Evolutionary conservation across 1,284 basidiomycete species (phyloP), one percentile per base, ranked within the genome.

Genomic region (Polyporus tsugae): DNA sequence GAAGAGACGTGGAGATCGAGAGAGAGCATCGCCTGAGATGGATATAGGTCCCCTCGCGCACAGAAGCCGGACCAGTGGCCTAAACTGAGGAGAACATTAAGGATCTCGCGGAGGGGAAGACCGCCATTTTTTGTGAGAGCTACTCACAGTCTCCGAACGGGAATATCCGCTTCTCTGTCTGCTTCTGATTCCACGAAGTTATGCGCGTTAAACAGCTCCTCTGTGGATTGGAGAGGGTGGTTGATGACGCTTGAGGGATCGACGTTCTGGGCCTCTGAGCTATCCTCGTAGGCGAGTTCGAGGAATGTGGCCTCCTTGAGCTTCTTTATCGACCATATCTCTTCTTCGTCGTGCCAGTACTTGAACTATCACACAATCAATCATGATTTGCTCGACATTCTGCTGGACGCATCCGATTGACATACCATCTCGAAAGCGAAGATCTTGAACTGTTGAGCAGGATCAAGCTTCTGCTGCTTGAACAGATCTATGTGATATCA

Each of bases 401-500:
- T 19, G 4, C 19, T 55, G 11, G 13, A 41, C 4, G 6, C 15
- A 10, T 58, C 11, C 1, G n/a, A 35, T 13, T 1, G 11, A 65
- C 74, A 29, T n/a, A 75, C 75, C 49, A 75, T 70, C 10, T 72
- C 76, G 25, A 71, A 71, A 0, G 75, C 72, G 10, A 69, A 70
- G 7, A 72, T 69, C 39, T 69, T 64, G 44, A 77, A 59, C 60
- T 77, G 74, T n/a, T 68, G 68, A 6, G 61, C 41, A 0, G 71
- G 63, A 49, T 68, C 61, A 6, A 76, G 64, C 19, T 73, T 72
- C 36, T 74, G 72, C 39, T 77, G 75, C 15, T 68, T 66, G 64
- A 77, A 76, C 1, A 76, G 62, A 2, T 61, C 76, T 77, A 9
- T 7, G 10, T 19, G 1, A 13, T 38, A 33, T 46, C 19, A 25